Conservation (phyloP, 1,139 yeast species). For the Williopsis jadinii region DNA sequence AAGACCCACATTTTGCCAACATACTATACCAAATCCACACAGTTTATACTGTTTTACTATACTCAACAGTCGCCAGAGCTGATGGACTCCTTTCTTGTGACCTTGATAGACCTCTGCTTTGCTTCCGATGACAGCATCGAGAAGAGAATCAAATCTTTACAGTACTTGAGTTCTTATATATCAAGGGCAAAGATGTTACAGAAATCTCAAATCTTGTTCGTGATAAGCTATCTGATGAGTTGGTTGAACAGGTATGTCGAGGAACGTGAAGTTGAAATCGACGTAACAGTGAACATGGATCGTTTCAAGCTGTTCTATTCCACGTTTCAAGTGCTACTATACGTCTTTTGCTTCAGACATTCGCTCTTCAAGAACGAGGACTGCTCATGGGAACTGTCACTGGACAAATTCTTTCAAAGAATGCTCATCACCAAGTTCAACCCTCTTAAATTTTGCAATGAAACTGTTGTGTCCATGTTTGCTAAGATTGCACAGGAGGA, state of each 20-base stretch:
- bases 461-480: slow-evolving; percentile 88
- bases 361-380: slow-evolving; percentile 39
- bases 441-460: slow-evolving; percentile 89
- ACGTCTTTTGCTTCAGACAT: slow-evolving; percentile 88
- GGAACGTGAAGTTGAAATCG: slow-evolving; percentile 79
- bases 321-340: slow-evolving; percentile 86
- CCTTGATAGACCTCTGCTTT: slow-evolving; percentile 78
- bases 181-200: slow-evolving; percentile 79
- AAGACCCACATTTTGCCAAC: slow-evolving; percentile 83
- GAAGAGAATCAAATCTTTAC: slow-evolving; percentile 80
- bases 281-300: slow-evolving; percentile 65
- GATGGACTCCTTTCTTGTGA: slow-evolving; percentile 77
- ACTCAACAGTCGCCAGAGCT: slow-evolving; percentile 79
- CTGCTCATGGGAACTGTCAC: slow-evolving; percentile 67
- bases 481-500: slow-evolving; percentile 89
- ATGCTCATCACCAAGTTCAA: slow-evolving; percentile 83
- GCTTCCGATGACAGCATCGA: slow-evolving; percentile 60
- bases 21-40: slow-evolving; percentile 85
- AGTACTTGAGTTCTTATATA: slow-evolving; percentile 83
- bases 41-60: slow-evolving; percentile 73
- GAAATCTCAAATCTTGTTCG: slow-evolving; percentile 66
- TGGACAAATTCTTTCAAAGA: slow-evolving; percentile 84
- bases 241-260: slow-evolving; percentile 79
- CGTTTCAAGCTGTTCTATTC: slow-evolving; percentile 84
- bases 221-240: slow-evolving; percentile 68